Base-by-base conservation (phyloP, 2,329 filamentous ascomycete species). In the Rhynchosporium agropyri region DNA sequence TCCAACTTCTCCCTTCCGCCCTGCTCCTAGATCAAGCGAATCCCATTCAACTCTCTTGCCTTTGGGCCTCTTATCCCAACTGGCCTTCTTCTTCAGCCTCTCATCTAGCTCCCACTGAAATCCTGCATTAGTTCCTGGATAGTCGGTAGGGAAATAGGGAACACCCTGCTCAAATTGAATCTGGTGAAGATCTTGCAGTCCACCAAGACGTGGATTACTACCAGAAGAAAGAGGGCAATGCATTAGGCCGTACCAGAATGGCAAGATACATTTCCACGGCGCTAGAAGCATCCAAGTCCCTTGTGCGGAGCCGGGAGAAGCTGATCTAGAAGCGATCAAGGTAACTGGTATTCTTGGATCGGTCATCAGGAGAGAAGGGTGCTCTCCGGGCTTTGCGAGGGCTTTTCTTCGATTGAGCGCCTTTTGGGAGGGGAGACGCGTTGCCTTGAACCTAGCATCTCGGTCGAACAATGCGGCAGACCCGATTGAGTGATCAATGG, bases 131-230 rank as follows among this genome's bases (percentile, higher is more conserved):
- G 92, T 96, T 4, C 88, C 91, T 0, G 91, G 87, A 66, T 85
- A 91, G 74, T 99, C 95, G 3, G 85, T 89, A 0, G 95, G 95
- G 72, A 97, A 99, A 85, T 90, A 96, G 1, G 92, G 86, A 43
- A 83, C 78, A 0, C 86, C 86, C 26, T 87, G 84, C 77, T 98
- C 93, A 72, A 97, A 96, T 0, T 87, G 80, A 28, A 96, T 82
- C 74, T 98, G 94, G 42, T 87, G 84, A 57, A 86, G 81, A 76
- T 99, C 90, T 50, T 91, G 82, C 38, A 97, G 72, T 0, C 95
- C 94, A 1, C 91, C 94, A 69, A 96, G 92, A 29, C 89, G 83
- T 1, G 91, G 89, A 64, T 92, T 96, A 0, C 89, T 88, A 7
- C 92, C 92, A 0, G 87, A 89, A 0, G 87, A 89, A 0, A 96